phyloP scores from a whole-genome alignment of 192 early-diverging fungal genomes.

The Lunasporangiospora selenospora region DNA sequence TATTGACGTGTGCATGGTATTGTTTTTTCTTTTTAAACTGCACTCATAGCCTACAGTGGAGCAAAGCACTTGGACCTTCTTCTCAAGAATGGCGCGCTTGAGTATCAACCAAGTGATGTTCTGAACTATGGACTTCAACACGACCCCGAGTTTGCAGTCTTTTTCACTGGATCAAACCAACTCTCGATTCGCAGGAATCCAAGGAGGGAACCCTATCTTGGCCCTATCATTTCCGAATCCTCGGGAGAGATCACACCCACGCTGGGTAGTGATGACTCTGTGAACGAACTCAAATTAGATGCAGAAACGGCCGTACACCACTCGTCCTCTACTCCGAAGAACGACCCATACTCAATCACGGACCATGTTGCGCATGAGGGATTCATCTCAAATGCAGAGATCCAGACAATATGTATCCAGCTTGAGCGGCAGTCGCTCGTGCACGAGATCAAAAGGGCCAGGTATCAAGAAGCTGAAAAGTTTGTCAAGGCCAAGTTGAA shows the following conservation, averaged over 20 bases:
- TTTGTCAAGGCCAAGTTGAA: conserved; percentile 21
- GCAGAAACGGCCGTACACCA: too few species aligned
- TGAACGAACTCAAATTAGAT: too few species aligned
- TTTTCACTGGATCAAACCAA: conserved; percentile 30
- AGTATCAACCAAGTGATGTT: conserved; percentile 20
- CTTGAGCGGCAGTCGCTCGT: conserved; percentile 6
- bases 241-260: conserved; percentile 31
- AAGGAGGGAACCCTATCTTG: conserved; percentile 38
- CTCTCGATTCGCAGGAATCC: conserved; percentile 44
- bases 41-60: conserved; percentile 59
- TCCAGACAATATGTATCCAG: conserved; percentile 13
- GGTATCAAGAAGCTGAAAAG: conserved; percentile 37
- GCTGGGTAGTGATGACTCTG: conserved; percentile 5
- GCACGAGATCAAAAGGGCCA: conserved; percentile 21
- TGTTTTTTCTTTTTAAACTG: too few species aligned
- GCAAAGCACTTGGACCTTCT: conserved; percentile 48
- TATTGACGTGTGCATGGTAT: too few species aligned
- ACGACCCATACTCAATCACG: conserved; percentile 32
- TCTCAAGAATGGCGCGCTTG: conserved; percentile 21
- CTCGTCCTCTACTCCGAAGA: too few species aligned
- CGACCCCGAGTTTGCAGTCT: conserved; percentile 34
- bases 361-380: conserved; percentile 38
- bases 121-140: conserved; percentile 27
- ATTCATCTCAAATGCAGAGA: conserved; percentile 30
- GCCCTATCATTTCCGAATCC: conserved; percentile 22